Evolutionary conservation across 176 grass and related monocot species (phyloP).

Genomic region (Cymbopogon citratus): DNA sequence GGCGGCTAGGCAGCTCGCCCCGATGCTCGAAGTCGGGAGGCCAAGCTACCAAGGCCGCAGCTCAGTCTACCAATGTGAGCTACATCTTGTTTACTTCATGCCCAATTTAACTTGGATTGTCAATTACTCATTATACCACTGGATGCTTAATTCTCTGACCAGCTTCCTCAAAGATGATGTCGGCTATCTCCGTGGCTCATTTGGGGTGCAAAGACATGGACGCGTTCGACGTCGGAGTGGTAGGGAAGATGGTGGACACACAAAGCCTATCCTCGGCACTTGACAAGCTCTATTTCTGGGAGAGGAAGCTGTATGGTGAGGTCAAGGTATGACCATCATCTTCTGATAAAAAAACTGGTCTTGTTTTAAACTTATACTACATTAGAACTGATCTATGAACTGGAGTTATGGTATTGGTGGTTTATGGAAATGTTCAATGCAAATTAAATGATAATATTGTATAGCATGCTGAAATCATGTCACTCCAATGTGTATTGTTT

Average conservation of each 20-base stretch:
- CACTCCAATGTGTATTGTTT: neutral
- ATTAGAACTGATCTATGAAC: neutral
- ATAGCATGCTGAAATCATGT: neutral
- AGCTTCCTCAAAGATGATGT: slow-evolving; percentile 69
- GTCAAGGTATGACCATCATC: slow-evolving; percentile 55
- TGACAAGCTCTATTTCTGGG: slow-evolving; percentile 90
- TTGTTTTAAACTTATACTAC: neutral
- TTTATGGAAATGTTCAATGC: neutral
- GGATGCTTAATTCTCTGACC: slow-evolving; percentile 15
- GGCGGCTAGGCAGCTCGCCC: slow-evolving; percentile 42
- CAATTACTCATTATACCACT: slow-evolving; percentile 11
- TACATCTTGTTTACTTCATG: slow-evolving; percentile 1
- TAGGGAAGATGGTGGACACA: slow-evolving; percentile 30
- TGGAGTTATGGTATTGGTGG: neutral
- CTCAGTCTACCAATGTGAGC: slow-evolving; percentile 61
- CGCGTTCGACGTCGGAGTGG: slow-evolving; percentile 41
- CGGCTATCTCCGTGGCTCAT: slow-evolving; percentile 32
- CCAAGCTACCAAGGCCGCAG: slow-evolving; percentile 43
- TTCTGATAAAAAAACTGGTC: neutral
- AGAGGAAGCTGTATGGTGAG: slow-evolving; percentile 84
- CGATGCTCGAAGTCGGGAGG: slow-evolving; percentile 69
- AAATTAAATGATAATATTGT: neutral
- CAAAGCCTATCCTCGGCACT: slow-evolving; percentile 53
- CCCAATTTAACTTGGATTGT: neutral
- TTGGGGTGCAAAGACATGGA: slow-evolving; percentile 42